phyloP scores from a whole-genome alignment of 768 basidiomycete genomes.

The Tylopilus sp. region DNA sequence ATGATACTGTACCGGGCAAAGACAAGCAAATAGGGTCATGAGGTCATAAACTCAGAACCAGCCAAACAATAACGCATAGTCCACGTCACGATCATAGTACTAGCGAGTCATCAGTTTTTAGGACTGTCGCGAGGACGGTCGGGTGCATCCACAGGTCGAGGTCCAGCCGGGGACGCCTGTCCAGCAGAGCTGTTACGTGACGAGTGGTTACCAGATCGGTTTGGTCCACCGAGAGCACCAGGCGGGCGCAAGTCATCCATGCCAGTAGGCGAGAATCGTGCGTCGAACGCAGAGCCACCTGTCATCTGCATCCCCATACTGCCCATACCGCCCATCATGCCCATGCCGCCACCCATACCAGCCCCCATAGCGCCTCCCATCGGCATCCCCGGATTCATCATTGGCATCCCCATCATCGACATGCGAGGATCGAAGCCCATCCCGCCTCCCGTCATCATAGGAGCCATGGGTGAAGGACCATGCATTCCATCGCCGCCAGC shows the following conservation, averaged over 20 bases:
- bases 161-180: conserved; percentile 50
- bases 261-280: conserved; percentile 45
- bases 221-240: conserved; percentile 23
- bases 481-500: conserved; percentile 59
- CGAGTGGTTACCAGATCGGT: conserved; percentile 29
- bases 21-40: conserved; percentile 13
- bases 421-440: conserved; percentile 70
- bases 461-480: conserved; percentile 39
- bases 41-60: conserved; percentile 5
- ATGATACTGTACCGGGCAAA: conserved; percentile 13
- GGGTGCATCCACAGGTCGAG: conserved; percentile 29
- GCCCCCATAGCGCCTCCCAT: conserved; percentile 37
- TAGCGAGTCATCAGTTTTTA: conserved; percentile 19
- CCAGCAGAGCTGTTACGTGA: conserved; percentile 52
- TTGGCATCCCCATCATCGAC: conserved; percentile 79
- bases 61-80: conserved; percentile 9
- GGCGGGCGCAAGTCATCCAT: conserved; percentile 32
- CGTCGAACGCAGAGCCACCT: conserved; percentile 57
- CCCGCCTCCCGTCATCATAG: conserved; percentile 55
- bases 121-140: conserved; percentile 25
- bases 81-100: neutral
- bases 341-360: conserved; percentile 29
- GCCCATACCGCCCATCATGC: conserved; percentile 44
- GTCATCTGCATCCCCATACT: conserved; percentile 57
- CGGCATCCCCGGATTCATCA: conserved; percentile 48